Percentiles rank a stretch among this genome's conserved stretches.
These are phyloP conservation scores for Beauveria caledonica DNA, from an alignment of 2,329 filamentous ascomycete genomes.

Conservation along the genomic window DNA sequence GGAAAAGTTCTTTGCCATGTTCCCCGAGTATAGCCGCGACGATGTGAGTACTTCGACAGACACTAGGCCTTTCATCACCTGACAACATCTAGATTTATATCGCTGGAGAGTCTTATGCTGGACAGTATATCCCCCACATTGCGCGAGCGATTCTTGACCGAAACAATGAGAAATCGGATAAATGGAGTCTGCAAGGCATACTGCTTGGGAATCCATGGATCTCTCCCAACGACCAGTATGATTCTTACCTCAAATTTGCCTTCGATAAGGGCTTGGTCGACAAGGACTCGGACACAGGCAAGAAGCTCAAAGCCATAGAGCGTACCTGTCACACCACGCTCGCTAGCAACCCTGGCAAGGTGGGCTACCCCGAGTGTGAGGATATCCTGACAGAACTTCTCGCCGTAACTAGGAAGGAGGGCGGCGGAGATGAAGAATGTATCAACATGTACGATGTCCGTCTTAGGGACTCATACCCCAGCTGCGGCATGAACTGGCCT, in stretches of 20 bases:
- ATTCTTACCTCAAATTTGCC: conserved; percentile 73
- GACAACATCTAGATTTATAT: conserved; percentile 64
- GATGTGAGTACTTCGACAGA: conserved; percentile 56
- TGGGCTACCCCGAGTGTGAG: conserved; percentile 70
- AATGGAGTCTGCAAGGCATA: conserved; percentile 76
- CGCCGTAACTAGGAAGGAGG: conserved; percentile 48
- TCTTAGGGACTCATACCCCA: conserved; percentile 67
- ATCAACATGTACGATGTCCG: conserved; percentile 97
- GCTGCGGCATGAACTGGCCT: conserved; percentile 97
- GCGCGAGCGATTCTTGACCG: conserved; percentile 82
- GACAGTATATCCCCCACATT: conserved; percentile 95
- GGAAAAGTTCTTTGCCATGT: conserved; percentile 83
- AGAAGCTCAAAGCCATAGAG: conserved; percentile 60
- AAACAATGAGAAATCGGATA: conserved; percentile 54
- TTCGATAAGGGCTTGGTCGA: conserved; percentile 68
- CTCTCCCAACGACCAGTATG: conserved; percentile 81
- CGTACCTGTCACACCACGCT: conserved; percentile 59
- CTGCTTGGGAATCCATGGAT: conserved; percentile 99
- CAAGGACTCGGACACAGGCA: conserved; percentile 54
- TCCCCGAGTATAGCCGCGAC: conserved; percentile 84
- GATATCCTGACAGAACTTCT: conserved; percentile 66
- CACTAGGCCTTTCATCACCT: conserved; percentile 11
- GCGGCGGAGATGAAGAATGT: conserved; percentile 51
- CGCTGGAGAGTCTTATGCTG: conserved; percentile 92
- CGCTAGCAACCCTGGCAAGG: conserved; percentile 35